A percentile compares a stretch with the other conserved stretches of the same genome.
Conservation (phyloP, 139 green algal genomes). For the Chlorokybus atmophyticus region DNA sequence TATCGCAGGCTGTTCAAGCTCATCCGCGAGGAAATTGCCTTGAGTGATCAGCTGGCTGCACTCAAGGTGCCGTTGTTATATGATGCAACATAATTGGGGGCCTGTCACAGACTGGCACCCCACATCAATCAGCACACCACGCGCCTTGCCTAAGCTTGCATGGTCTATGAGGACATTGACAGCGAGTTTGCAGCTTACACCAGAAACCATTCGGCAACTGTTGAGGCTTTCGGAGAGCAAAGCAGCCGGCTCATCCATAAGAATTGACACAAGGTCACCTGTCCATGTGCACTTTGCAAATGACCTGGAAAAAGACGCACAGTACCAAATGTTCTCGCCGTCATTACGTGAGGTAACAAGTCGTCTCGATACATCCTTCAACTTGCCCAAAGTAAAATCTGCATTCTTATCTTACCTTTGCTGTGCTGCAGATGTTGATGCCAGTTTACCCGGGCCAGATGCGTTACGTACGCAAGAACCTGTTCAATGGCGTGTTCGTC, state of each 20-base stretch:
- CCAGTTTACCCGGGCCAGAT: conserved; percentile 32
- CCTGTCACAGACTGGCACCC: neutral
- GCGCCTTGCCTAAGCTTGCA: no score
- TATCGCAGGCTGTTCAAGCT: conserved; percentile 11
- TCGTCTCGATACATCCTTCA: no score
- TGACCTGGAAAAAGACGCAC: conserved; percentile 62
- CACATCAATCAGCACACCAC: no score
- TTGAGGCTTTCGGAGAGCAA: neutral
- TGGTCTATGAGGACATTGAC: no score
- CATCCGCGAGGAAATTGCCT: conserved; percentile 5
- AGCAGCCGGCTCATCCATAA: neutral
- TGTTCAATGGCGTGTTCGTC: conserved; percentile 48
- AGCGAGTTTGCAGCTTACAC: conserved; percentile 13
- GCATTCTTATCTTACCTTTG: neutral
- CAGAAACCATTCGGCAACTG: conserved; percentile 8
- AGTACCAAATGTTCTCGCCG: conserved; percentile 25
- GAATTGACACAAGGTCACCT: conserved; percentile 15
- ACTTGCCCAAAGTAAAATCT: no score
- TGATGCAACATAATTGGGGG: neutral
- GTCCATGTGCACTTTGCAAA: conserved; percentile 55
- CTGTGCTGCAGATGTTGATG: conserved; percentile 15
- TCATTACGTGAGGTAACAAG: conserved; percentile 35
- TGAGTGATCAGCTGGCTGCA: conserved; percentile 4
- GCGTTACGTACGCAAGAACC: conserved; percentile 45
- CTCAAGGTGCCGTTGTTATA: conserved; percentile 9